Base-by-base conservation (phyloP, 345 rosid species). In the Aethionema arabicum region DNA sequence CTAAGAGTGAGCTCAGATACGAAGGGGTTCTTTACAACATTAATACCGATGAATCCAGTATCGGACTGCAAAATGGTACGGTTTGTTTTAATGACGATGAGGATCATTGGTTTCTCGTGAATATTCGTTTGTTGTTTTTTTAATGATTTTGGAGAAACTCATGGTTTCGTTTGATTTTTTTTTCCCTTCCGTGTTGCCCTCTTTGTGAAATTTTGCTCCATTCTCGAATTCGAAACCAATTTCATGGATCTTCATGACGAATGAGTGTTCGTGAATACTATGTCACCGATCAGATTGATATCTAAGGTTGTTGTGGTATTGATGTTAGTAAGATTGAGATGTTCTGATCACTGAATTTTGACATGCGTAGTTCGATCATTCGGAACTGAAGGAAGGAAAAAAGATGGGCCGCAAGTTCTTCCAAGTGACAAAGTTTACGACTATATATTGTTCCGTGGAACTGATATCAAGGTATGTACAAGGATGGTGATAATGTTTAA, bases 1-100 rank as follows among this genome's bases (percentile, higher is more conserved):
- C 98, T 5, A 91, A 88, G 83, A 84, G 95, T 66, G 96, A 91
- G 83, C 88, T 91, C 85, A 81, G 96, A 79, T 92, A 92, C 66
- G 98, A 91, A 72, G 96, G 98, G 14, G 68, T 89, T 65, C 93
- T 92, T 7, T 89, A 80, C 81, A 89, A 88, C 54, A 92, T 92
- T 78, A 87, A 85, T 76, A 82, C 98, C 3, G 95, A 92, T 8
- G 98, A 89, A 73, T 92, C 98, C 78, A 92, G 93, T 71, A 92
- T 92, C 63, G 98, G 96, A 27, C 77, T 92, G 52, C 83, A 81
- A 76, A 89, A 83, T 64, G 98, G 98, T 91, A 78, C 32, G 54
- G 33, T 50, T 50, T 32, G 8, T 35, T 6, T 46, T 32, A 21
- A 37, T 6, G 61, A 40, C 36, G 48, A 13, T 30, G 48, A 8